A percentile compares a stretch with the other conserved stretches of the same genome.
Evolutionary conservation across 2,329 filamentous ascomycete genomes (phyloP).

Genomic region (Epichloe sibirici): DNA sequence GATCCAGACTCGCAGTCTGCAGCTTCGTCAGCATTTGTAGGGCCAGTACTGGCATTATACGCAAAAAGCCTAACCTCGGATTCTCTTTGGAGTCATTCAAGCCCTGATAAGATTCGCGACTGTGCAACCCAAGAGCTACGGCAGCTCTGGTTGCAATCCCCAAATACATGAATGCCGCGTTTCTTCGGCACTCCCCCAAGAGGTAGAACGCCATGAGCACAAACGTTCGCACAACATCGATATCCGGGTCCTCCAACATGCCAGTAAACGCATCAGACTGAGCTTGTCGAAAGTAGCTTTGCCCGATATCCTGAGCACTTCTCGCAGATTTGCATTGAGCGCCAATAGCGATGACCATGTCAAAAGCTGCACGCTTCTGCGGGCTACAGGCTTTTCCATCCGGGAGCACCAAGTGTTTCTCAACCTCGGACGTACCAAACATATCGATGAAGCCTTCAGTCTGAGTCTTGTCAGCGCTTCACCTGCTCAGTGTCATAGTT

Average conservation of each 20-base stretch:
- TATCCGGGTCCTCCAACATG: conserved; percentile 36
- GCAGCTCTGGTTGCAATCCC: conserved; percentile 46
- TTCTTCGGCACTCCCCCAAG: conserved; percentile 46
- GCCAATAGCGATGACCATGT: conserved; percentile 14
- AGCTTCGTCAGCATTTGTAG: background rate
- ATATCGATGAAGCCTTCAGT: conserved; percentile 23
- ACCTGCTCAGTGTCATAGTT: background rate
- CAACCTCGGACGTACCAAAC: conserved; percentile 18
- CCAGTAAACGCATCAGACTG: conserved; percentile 14
- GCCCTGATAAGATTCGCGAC: conserved; percentile 18
- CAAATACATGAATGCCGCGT: conserved; percentile 51
- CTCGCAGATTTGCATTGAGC: conserved; percentile 17
- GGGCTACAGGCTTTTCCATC: conserved; percentile 4
- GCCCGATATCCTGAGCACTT: conserved; percentile 24
- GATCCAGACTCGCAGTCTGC: conserved; percentile 23
- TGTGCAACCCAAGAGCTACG: conserved; percentile 42
- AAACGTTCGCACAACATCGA: conserved; percentile 40
- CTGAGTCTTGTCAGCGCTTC: conserved; percentile 8
- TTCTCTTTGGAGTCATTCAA: conserved; percentile 9
- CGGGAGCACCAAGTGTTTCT: conserved; percentile 10
- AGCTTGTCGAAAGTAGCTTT: conserved; percentile 16
- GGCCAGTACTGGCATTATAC: no score
- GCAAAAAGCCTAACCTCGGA: conserved; percentile 11
- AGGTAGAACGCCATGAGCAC: conserved; percentile 47
- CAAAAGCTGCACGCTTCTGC: conserved; percentile 24